A percentile compares a stretch with the other conserved stretches of the same genome.
These are phyloP conservation scores for Suillus variegatus DNA, from an alignment of 768 basidiomycete species.

Conservation along the genomic window DNA sequence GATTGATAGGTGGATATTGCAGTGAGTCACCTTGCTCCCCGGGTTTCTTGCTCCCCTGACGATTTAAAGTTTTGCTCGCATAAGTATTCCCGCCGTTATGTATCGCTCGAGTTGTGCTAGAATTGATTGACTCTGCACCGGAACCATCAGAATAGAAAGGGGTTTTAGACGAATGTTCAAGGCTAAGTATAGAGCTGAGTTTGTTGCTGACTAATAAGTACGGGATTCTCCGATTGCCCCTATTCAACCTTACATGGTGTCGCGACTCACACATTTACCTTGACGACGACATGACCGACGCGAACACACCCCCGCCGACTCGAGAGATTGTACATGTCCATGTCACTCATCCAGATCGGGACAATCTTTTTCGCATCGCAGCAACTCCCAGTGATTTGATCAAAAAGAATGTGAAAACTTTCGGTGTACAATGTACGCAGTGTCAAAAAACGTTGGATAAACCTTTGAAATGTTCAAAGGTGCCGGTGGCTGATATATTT, in stretches of 20 bases:
- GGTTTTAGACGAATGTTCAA: not conserved
- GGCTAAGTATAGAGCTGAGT: not conserved
- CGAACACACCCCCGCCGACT: not conserved
- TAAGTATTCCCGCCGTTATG: not conserved
- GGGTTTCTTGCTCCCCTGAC: not conserved
- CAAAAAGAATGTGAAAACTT: slow-evolving; percentile 10
- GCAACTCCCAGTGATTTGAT: slow-evolving; percentile 14
- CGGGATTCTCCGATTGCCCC: not conserved
- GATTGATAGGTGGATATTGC: not conserved
- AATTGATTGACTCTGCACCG: not conserved
- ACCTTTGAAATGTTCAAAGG: slow-evolving; percentile 16
- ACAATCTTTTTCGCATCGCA: slow-evolving; percentile 9
- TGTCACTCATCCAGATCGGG: slow-evolving; percentile 14
- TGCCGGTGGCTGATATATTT: not conserved
- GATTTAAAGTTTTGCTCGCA: not conserved
- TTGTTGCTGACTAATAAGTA: not conserved
- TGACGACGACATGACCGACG: not conserved
- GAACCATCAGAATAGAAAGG: not conserved
- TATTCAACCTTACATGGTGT: too few relatives aligned
- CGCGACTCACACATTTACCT: not conserved
- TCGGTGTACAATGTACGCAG: slow-evolving; percentile 16
- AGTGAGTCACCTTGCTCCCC: not conserved
- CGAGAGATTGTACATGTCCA: slow-evolving; percentile 9
- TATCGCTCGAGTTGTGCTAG: not conserved
- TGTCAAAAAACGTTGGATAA: slow-evolving; percentile 13